Evolutionary conservation across 2,329 filamentous ascomycete species (phyloP), one percentile per base, ranked within the genome.

Genomic region (Acarospora socialis): DNA sequence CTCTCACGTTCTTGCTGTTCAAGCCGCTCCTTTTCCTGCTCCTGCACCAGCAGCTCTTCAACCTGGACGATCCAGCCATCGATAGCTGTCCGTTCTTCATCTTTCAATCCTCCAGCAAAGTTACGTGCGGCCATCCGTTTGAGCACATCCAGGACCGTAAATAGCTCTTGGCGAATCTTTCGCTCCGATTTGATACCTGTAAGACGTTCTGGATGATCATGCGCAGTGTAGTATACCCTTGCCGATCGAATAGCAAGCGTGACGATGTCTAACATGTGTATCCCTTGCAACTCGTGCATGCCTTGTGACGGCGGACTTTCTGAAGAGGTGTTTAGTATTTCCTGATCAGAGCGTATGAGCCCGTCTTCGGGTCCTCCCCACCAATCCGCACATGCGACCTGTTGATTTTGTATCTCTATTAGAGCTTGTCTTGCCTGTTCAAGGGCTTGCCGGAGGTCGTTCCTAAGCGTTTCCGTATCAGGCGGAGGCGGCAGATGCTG

Each of bases 221-320:
- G 90, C 3, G 83, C 72, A 0, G 86, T 94, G 57, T 98, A 95
- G 59, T 95, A 98, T 47, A 92, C 77, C 58, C 92, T 93, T 31
- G 90, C 90, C 1, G 87, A 84, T 32, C 84, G 74, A 44, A 98
- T 95, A n/a, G 87, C 87, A 32, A 95, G 66, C 1, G 90, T 98
- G 50, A 90, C 79, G 32, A 92, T 76, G 52, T 95, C 87, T 34
- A 95, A 70, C 21, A 98, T 73, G 48, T 92, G 81, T 63, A 95
- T 74, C 12, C 87, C 90, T 53, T 93, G 82, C 14, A 92, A 68
- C 54, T 94, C 83, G 52, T 80, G 73, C 75, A 80, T 92, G 6
- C 74, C 77, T 42, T 73, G 71, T 13, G 64, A 61, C 0, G 48
- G 46, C 1, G 51, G 49, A 9, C 34, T 38, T 32, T 45, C 43